Evolutionary conservation across 768 basidiomycete species (phyloP), one percentile per base, ranked within the genome.

Genomic region (Hortiboletus campestris): DNA sequence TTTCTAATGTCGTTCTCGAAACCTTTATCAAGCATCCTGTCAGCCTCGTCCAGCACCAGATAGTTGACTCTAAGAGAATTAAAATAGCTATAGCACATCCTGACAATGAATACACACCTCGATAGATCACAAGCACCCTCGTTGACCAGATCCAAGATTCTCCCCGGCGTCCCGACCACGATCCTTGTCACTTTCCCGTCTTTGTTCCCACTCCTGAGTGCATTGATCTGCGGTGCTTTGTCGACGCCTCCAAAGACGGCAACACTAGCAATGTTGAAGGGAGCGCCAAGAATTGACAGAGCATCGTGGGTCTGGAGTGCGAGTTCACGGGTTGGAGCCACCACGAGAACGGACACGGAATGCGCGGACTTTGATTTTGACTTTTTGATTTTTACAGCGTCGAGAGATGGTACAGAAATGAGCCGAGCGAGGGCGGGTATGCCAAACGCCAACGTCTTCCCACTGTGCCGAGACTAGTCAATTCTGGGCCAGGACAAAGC

Each of bases 11-110:
- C 97, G 65, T 98, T 97, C 71, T 99, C 97, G 69, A 99, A 99
- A 0, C 96, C 97, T 71, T 89, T 94, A 71, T 98, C 97, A 47
- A 99, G 78, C 96, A 98, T 98, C 48, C 96, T 82, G 74, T 98
- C 96, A 7, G 97, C 97, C 75, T 99, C 97, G 67, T 99, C 97
- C 57, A 99, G 76, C 11, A 98, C 96, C 20, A 98, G 77, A 74
- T 95, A 99, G 41, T 84, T 78, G 14, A 98, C 94, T 29, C 90
- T 93, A 58, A 25, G 29, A 7, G 38, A n/a, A 52, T 48, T n/a
- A 9, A 38, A 22, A 51, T 29, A 9, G 29, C 7, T 2, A 28
- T 4, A 20, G 20, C 12, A 25, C 9, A 40, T 31, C 19, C 9
- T n/a, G 35, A 4, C 41, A 19, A 46, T 16, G 42, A 6, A 12